Percentiles rank a stretch among this genome's conserved stretches.
These are phyloP conservation scores for Polygonum maritimum DNA, from an alignment of 148 eudicot species.

Conservation along the genomic window DNA sequence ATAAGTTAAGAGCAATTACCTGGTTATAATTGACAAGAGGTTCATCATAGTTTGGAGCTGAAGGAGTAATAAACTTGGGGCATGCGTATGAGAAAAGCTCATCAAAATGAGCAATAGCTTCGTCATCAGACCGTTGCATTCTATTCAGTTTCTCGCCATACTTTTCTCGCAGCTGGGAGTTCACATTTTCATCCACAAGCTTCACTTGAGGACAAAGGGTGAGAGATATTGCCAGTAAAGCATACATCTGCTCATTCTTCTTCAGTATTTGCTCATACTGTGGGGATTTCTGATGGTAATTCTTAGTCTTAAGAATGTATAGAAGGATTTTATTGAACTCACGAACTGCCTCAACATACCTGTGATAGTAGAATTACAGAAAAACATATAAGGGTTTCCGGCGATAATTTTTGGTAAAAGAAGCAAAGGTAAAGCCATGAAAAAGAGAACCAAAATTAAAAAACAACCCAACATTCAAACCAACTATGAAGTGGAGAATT, in stretches of 20 bases:
- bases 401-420: not conserved
- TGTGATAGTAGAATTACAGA: constrained; percentile 14
- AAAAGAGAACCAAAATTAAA: not conserved
- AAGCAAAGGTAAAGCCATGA: not conserved
- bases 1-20: constrained; percentile 27
- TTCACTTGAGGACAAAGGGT: constrained; percentile 89
- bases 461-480: not conserved
- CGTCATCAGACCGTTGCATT: constrained; percentile 91
- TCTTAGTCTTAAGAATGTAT: constrained; percentile 88
- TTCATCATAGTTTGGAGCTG: constrained; percentile 82
- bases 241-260: constrained; percentile 99
- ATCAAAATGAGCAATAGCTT: constrained; percentile 76
- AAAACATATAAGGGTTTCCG: not conserved
- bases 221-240: constrained; percentile 70
- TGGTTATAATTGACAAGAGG: constrained; percentile 95
- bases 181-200: constrained; percentile 92
- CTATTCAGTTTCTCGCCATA: constrained; percentile 93
- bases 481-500: not conserved
- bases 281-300: constrained; percentile 85
- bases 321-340: constrained; percentile 83
- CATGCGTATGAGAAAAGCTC: constrained; percentile 99
- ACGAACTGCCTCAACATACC: constrained; percentile 78
- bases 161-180: constrained; percentile 79
- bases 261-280: constrained; percentile 94
- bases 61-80: constrained; percentile 95